Percentiles rank a stretch among this genome's conserved stretches.
Conservation (phyloP, 495 filamentous ascomycete genomes). For the Paragyromitra xinjiangensis region DNA sequence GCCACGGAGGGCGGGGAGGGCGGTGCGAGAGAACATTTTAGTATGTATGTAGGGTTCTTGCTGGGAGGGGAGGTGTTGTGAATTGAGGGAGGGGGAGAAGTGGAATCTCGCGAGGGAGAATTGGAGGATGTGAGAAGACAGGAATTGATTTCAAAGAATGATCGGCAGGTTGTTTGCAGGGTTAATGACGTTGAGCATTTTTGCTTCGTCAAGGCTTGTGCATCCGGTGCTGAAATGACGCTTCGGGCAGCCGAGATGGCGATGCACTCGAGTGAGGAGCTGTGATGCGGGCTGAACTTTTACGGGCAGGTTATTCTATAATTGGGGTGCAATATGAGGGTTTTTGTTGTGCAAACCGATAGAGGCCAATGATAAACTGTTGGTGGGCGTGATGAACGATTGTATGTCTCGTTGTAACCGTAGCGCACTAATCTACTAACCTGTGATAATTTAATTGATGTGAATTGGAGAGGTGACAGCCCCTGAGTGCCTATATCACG, state of each 20-base stretch:
- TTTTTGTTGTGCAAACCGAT: no score
- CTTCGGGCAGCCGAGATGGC: neutral
- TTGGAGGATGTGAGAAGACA: neutral
- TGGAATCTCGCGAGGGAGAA: neutral
- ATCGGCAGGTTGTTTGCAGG: slow-evolving; percentile 11
- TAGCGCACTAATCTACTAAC: no score
- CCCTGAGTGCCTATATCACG: no score
- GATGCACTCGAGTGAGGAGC: slow-evolving; percentile 6
- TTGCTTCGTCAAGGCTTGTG: slow-evolving; percentile 16
- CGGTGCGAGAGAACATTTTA: slow-evolving; percentile 53
- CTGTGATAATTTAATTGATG: no score
- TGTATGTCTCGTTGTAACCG: neutral
- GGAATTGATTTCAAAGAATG: slow-evolving; percentile 17
- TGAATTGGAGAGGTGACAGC: no score
- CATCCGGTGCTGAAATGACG: neutral
- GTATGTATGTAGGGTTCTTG: neutral
- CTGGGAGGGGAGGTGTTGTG: slow-evolving; percentile 1
- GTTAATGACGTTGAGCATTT: slow-evolving; percentile 23
- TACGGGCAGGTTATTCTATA: no score
- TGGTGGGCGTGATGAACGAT: neutral
- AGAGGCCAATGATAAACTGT: no score
- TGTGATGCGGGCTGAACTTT: neutral
- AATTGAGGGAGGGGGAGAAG: neutral
- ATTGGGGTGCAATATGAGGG: no score
- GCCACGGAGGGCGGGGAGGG: slow-evolving; percentile 42